Evolutionary conservation across 345 rosid genomes (phyloP), one percentile per base, ranked within the genome.

Genomic region (Aegle marmelos): DNA sequence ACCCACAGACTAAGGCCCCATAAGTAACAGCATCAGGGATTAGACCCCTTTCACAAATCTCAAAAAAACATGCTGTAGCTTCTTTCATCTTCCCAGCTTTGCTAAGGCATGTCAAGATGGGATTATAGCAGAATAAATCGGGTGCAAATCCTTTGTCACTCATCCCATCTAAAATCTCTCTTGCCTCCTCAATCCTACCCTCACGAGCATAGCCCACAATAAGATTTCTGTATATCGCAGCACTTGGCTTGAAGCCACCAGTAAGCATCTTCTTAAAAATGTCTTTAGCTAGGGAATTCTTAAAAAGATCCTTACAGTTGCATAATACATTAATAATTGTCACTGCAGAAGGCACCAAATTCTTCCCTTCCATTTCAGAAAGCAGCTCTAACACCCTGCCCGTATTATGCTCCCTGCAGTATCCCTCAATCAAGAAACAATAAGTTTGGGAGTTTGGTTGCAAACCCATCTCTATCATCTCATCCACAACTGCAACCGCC

Each of bases 71-170:
- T 11, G 7, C 68, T 62, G 25, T 78, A 39, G 85, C 88, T 78
- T 80, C 82, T 33, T 82, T 79, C 82, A 85, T 70, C 72, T 73
- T 80, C 64, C 72, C 62, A 21, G 85, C 86, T 73, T 82, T 75
- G 82, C 83, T 80, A 16, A 85, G 80, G 63, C 84, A 85, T n/a
- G 65, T 76, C 56, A 85, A 80, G 45, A 80, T 24, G 10, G 76
- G 58, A 73, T 78, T 85, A 53, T 85, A 82, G 76, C 86, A 85
- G 58, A 80, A 56, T 25, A 80, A 77, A 80, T 85, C 86, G 31
- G 82, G 82, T 9, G 30, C 24, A 61, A 78, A 54, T 30, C 82
- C 76, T 24, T 56, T 21, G 33, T 75, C 73, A 72, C 36, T 45
- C 85, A 85, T 80, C 30, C 31, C 48, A 21, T 78, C 41, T 36